A percentile compares a stretch with the other conserved stretches of the same genome.
These are phyloP conservation scores for Talaromyces sp. DNA, from an alignment of 2,329 filamentous ascomycete species.

Conservation along the genomic window DNA sequence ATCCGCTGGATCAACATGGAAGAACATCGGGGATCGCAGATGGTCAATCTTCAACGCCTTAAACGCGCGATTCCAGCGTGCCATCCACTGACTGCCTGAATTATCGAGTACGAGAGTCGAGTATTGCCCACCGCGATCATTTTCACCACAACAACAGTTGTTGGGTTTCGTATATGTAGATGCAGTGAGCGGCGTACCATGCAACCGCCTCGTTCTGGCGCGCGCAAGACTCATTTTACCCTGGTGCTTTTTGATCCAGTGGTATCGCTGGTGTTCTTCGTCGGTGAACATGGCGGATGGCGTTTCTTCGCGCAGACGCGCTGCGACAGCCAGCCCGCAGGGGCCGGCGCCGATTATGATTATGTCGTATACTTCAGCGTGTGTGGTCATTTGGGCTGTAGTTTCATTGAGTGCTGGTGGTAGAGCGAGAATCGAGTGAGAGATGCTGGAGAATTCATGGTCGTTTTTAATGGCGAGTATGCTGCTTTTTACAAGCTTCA, in stretches of 20 bases:
- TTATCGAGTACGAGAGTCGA: slow-evolving; percentile 66
- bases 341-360: slow-evolving; percentile 72
- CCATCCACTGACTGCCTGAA: slow-evolving; percentile 62
- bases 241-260: slow-evolving; percentile 68
- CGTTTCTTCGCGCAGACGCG: slow-evolving; percentile 66
- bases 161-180: neutral
- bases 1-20: slow-evolving; percentile 73
- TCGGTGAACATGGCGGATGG: slow-evolving; percentile 79
- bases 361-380: slow-evolving; percentile 51
- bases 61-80: slow-evolving; percentile 68
- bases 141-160: neutral
- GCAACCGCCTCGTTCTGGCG: neutral
- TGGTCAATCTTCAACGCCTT: slow-evolving; percentile 65
- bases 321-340: slow-evolving; percentile 69
- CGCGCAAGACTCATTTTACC: slow-evolving; percentile 48
- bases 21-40: slow-evolving; percentile 76
- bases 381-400: neutral
- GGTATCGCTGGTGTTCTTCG: slow-evolving; percentile 75
- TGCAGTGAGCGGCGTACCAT: neutral
- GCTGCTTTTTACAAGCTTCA: neutral
- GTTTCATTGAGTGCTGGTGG: too few relatives aligned
- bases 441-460: too few relatives aligned
- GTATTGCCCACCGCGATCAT: slow-evolving; percentile 1
- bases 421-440: too few relatives aligned
- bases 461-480: neutral